Percentiles rank a stretch among this genome's conserved stretches.
Evolutionary conservation across 2,329 filamentous ascomycete genomes (phyloP).

Genomic region (Sporothrix brasiliensis): DNA sequence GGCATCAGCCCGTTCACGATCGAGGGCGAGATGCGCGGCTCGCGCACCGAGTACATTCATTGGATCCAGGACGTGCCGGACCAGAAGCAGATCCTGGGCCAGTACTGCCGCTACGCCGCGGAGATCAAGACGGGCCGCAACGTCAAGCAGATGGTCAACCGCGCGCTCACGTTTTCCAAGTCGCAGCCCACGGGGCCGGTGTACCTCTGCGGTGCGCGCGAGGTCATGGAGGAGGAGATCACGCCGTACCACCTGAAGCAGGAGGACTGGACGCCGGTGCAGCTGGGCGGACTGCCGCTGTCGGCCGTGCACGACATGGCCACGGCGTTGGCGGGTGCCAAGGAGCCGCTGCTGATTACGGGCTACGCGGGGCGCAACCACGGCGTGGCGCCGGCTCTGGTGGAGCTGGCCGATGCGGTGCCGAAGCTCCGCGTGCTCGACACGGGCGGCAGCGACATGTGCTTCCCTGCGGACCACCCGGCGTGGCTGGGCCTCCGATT

Average conservation of each 20-base stretch:
- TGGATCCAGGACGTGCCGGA: slow-evolving; percentile 46
- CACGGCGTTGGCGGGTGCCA: slow-evolving; percentile 63
- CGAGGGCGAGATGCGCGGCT: slow-evolving; percentile 49
- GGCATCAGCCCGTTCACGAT: slow-evolving; percentile 50
- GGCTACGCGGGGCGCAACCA: slow-evolving; percentile 74
- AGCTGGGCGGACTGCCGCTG: slow-evolving; percentile 62
- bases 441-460: slow-evolving; percentile 78
- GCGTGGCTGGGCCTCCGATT: slow-evolving; percentile 72
- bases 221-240: slow-evolving; percentile 85
- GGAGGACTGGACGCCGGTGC: slow-evolving; percentile 69
- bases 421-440: slow-evolving; percentile 73
- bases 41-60: slow-evolving; percentile 50
- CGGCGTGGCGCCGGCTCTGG: slow-evolving; percentile 60
- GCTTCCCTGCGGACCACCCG: slow-evolving; percentile 72
- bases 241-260: slow-evolving; percentile 70
- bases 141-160: slow-evolving; percentile 86
- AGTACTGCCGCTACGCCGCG: slow-evolving; percentile 82
- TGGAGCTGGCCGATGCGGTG: slow-evolving; percentile 67
- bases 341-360: slow-evolving; percentile 69
- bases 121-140: slow-evolving; percentile 85
- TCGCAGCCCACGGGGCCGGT: slow-evolving; percentile 78
- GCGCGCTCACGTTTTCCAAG: slow-evolving; percentile 78
- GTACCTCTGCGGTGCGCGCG: slow-evolving; percentile 75
- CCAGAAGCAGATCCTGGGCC: slow-evolving; percentile 60
- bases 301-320: slow-evolving; percentile 62